These are phyloP conservation scores for Globisporangium paddicum DNA, from an alignment of 352 stramenopile species.

Conservation along the genomic window DNA sequence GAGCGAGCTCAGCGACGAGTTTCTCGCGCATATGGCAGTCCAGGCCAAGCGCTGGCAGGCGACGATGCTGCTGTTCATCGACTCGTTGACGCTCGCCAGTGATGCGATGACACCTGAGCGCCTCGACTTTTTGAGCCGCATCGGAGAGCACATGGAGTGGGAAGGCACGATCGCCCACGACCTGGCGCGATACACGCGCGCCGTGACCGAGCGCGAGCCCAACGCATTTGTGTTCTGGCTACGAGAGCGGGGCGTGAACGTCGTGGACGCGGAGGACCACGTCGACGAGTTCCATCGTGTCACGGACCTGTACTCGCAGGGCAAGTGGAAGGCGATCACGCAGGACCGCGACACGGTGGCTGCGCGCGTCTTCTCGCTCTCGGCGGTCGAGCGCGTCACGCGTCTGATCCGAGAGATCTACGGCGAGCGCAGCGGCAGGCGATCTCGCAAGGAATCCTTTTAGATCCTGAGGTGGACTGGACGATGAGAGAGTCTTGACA, in stretches of 20 bases:
- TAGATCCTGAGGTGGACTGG: slow-evolving; percentile 9
- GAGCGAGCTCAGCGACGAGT: slow-evolving; percentile 21
- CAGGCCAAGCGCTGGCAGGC: slow-evolving; percentile 82
- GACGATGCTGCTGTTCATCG: slow-evolving; percentile 74
- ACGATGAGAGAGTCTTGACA: background rate
- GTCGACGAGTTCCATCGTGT: slow-evolving; percentile 45
- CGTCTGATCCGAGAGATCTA: slow-evolving; percentile 66
- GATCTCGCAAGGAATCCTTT: slow-evolving; percentile 50
- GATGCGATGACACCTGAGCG: slow-evolving; percentile 54
- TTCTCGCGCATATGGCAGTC: slow-evolving; percentile 58
- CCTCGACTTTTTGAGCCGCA: slow-evolving; percentile 53
- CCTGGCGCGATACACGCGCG: slow-evolving; percentile 59
- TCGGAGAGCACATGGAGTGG: slow-evolving; percentile 85
- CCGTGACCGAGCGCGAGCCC: slow-evolving; percentile 52
- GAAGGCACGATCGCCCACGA: slow-evolving; percentile 82
- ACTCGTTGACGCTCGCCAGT: slow-evolving; percentile 53
- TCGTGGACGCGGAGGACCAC: slow-evolving; percentile 26
- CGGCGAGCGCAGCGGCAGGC: slow-evolving; percentile 32
- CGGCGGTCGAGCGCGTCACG: slow-evolving; percentile 53
- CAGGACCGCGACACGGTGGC: slow-evolving; percentile 25
- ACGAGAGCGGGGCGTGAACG: slow-evolving; percentile 29
- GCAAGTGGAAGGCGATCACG: slow-evolving; percentile 47
- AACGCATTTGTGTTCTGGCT: slow-evolving; percentile 82
- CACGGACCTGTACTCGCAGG: slow-evolving; percentile 23
- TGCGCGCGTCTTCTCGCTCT: slow-evolving; percentile 44